These are phyloP conservation scores for Heimioporus sp. DNA, from an alignment of 768 basidiomycete species.

Conservation along the genomic window DNA sequence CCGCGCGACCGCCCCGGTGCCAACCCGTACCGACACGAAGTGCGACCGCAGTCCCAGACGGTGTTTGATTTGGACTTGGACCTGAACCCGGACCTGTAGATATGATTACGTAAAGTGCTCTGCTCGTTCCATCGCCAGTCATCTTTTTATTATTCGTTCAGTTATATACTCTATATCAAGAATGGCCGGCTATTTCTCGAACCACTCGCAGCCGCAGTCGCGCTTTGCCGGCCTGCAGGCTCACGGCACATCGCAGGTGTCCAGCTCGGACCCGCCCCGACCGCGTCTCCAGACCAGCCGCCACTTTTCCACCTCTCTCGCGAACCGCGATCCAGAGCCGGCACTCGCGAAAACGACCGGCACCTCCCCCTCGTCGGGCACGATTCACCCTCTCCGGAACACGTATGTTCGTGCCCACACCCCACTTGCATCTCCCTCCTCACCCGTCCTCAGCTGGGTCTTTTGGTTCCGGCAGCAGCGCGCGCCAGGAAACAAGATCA, in stretches of 20 bases:
- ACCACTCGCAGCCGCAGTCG: slow-evolving; percentile 65
- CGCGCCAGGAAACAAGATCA: slow-evolving; percentile 83
- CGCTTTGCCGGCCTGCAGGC: slow-evolving; percentile 57
- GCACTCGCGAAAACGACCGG: slow-evolving; percentile 40
- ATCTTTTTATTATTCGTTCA: slow-evolving; percentile 22
- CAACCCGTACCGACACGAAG: slow-evolving; percentile 72
- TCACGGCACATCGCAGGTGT: slow-evolving; percentile 7
- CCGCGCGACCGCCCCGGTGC: slow-evolving; percentile 50
- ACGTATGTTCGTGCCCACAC: slow-evolving; percentile 66
- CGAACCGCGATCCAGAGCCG: slow-evolving; percentile 35
- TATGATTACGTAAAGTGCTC: slow-evolving; percentile 23
- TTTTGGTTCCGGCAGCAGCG: slow-evolving; percentile 94
- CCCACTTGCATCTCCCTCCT: slow-evolving; percentile 13
- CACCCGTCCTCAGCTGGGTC: slow-evolving; percentile 63
- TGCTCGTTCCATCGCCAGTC: slow-evolving; percentile 9
- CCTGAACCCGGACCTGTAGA: slow-evolving; percentile 75
- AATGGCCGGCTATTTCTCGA: slow-evolving; percentile 81
- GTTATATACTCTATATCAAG: too few species aligned
- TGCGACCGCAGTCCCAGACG: slow-evolving; percentile 55
- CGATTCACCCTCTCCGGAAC: slow-evolving; percentile 76
- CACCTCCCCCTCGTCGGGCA: slow-evolving; percentile 21
- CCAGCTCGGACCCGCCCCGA: slow-evolving; percentile 28
- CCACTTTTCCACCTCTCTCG: slow-evolving; percentile 67
- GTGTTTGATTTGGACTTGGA: slow-evolving; percentile 82
- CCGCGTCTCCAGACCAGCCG: slow-evolving; percentile 61